These are phyloP conservation scores for Trichoderma sp. DNA, from an alignment of 2,329 filamentous ascomycete genomes.

Conservation along the genomic window DNA sequence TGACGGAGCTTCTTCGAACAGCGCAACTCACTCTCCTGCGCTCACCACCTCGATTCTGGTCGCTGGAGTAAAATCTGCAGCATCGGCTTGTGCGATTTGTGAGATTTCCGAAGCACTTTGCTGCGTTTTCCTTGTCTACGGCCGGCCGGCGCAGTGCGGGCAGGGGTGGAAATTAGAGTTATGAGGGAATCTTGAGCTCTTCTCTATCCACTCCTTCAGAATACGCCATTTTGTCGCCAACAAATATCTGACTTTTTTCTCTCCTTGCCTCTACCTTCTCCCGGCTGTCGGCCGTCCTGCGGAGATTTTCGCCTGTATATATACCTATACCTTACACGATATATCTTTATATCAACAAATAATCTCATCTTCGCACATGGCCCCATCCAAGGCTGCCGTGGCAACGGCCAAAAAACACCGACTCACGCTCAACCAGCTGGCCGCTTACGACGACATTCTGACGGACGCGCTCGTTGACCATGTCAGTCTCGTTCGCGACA, in stretches of 20 bases:
- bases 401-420: slow-evolving; percentile 60
- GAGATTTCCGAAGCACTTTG: background rate
- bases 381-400: slow-evolving; percentile 40
- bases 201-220: slow-evolving; percentile 23
- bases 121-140: background rate
- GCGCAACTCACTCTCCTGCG: slow-evolving; percentile 7
- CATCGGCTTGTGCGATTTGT: background rate
- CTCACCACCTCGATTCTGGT: background rate
- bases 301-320: background rate
- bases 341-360: background rate
- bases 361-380: slow-evolving; percentile 35
- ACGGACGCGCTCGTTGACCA: slow-evolving; percentile 95
- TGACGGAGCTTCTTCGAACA: slow-evolving; percentile 12
- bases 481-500: slow-evolving; percentile 58
- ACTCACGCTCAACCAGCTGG: slow-evolving; percentile 83
- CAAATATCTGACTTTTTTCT: background rate
- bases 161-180: slow-evolving; percentile 11
- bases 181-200: slow-evolving; percentile 21
- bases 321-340: background rate
- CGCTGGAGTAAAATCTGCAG: background rate
- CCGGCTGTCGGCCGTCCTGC: background rate
- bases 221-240: background rate
- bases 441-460: slow-evolving; percentile 91
- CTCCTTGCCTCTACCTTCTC: background rate
- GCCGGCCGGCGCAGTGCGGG: slow-evolving; percentile 5